phyloP scores from a whole-genome alignment of 2,329 filamentous ascomycete species.

The Anthostomella pinea region DNA sequence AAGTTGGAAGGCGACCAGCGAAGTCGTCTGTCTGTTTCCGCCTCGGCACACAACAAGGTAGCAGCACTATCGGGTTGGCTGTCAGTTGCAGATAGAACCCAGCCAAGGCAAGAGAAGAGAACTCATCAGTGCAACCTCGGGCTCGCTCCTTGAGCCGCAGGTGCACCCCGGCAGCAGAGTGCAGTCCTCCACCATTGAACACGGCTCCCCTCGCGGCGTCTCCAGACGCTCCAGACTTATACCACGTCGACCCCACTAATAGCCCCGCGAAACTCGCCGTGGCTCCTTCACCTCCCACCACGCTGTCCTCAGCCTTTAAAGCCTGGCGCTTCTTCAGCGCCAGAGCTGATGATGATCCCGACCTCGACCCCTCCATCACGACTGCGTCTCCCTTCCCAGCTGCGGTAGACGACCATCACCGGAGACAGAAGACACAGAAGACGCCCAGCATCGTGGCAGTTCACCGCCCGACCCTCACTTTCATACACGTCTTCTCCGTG shows the following conservation, averaged over 20 bases:
- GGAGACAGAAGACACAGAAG: background rate
- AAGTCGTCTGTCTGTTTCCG: too few relatives aligned
- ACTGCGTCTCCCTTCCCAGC: conserved; percentile 7
- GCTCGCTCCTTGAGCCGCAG: too few relatives aligned
- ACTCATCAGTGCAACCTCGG: too few relatives aligned
- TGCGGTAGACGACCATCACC: too few relatives aligned
- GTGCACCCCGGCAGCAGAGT: too few relatives aligned
- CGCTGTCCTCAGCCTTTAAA: conserved; percentile 20
- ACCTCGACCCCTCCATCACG: conserved; percentile 2
- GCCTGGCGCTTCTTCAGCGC: conserved; percentile 30
- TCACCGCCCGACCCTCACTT: conserved; percentile 15
- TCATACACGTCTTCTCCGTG: conserved; percentile 24
- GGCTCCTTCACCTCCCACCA: conserved; percentile 24
- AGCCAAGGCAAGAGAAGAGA: too few relatives aligned
- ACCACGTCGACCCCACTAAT: conserved; percentile 28
- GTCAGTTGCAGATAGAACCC: too few relatives aligned
- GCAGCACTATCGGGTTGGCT: too few relatives aligned
- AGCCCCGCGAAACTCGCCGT: conserved; percentile 34
- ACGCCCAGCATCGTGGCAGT: conserved; percentile 11
- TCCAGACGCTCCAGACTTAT: conserved; percentile 7
- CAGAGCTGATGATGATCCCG: conserved; percentile 27
- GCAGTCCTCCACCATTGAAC: too few relatives aligned
- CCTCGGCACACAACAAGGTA: too few relatives aligned
- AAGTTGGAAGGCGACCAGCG: too few relatives aligned
- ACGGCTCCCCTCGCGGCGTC: conserved; percentile 6